A percentile compares a stretch with the other conserved stretches of the same genome.
These are phyloP conservation scores for Cubamyces sp. DNA, from an alignment of 768 basidiomycete species.

Conservation along the genomic window DNA sequence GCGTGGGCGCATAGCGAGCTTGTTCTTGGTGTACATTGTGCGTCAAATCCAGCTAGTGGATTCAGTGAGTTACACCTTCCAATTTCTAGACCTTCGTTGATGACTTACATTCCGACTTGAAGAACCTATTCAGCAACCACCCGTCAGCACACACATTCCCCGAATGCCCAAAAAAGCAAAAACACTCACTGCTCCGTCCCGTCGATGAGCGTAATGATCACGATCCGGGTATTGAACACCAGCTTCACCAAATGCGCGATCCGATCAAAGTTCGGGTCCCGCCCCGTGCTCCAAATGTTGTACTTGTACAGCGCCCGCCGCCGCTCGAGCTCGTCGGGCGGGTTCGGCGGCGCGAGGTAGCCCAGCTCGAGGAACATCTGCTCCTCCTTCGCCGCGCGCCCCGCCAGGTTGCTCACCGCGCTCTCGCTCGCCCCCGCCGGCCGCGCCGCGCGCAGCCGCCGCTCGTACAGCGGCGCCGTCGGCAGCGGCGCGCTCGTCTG, in stretches of 20 bases:
- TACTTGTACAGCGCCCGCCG: constrained; percentile 85
- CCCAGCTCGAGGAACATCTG: constrained; percentile 65
- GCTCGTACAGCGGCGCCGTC: constrained; percentile 40
- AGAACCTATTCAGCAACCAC: constrained; percentile 61
- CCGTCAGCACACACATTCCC: background rate
- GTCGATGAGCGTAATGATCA: constrained; percentile 83
- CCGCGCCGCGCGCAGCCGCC: constrained; percentile 29
- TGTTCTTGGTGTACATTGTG: constrained; percentile 52
- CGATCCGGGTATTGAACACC: constrained; percentile 89
- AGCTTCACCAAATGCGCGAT: constrained; percentile 92
- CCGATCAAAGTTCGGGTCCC: constrained; percentile 90
- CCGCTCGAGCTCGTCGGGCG: constrained; percentile 83
- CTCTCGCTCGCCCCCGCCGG: constrained; percentile 32
- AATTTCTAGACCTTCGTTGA: background rate
- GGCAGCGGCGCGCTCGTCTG: constrained; percentile 71
- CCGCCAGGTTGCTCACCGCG: constrained; percentile 37
- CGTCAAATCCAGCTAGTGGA: constrained; percentile 48
- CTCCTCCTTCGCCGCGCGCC: constrained; percentile 66
- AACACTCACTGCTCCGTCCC: constrained; percentile 74
- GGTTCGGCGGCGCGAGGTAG: constrained; percentile 80
- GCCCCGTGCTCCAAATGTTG: constrained; percentile 85
- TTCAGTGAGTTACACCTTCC: background rate
- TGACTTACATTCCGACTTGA: constrained; percentile 82
- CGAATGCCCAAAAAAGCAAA: constrained; percentile 5
- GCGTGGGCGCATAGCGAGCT: constrained; percentile 84